Conservation (phyloP, 495 filamentous ascomycete genomes). For the Talaromyces wortmannii region DNA sequence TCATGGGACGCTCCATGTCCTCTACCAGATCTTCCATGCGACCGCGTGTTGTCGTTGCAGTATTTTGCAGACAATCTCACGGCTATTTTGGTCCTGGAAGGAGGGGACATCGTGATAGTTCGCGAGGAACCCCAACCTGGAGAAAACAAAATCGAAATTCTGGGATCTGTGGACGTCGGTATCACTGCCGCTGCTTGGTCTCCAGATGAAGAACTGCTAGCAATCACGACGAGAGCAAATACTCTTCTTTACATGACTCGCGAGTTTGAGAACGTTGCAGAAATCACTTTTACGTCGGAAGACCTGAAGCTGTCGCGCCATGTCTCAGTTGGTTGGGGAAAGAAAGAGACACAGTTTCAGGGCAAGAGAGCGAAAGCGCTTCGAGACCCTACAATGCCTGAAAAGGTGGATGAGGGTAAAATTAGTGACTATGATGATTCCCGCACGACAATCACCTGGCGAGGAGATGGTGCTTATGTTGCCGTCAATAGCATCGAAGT, state of each 20-base stretch:
- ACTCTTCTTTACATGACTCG: slow-evolving; percentile 91
- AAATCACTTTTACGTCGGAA: slow-evolving; percentile 60
- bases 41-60: slow-evolving; percentile 69
- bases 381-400: slow-evolving; percentile 88
- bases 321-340: slow-evolving; percentile 98
- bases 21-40: slow-evolving; percentile 58
- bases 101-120: slow-evolving; percentile 84
- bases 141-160: slow-evolving; percentile 80
- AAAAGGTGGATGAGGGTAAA: slow-evolving; percentile 80
- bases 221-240: slow-evolving; percentile 68
- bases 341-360: slow-evolving; percentile 95
- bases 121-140: slow-evolving; percentile 63
- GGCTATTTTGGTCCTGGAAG: slow-evolving; percentile 76
- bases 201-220: slow-evolving; percentile 86
- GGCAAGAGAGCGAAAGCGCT: slow-evolving; percentile 87
- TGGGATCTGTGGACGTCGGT: slow-evolving; percentile 87
- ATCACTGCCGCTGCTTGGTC: slow-evolving; percentile 91
- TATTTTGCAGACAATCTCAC: slow-evolving; percentile 74
- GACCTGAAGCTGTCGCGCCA: slow-evolving; percentile 87
- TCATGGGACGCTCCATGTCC: slow-evolving; percentile 82
- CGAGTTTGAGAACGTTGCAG: slow-evolving; percentile 75
- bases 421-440: slow-evolving; percentile 66
- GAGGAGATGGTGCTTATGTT: slow-evolving; percentile 88
- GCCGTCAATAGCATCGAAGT: slow-evolving; percentile 73
- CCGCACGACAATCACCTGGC: slow-evolving; percentile 73